These are phyloP conservation scores for Hansenula sp. DNA, from an alignment of 1,139 yeast species.

Conservation along the genomic window DNA sequence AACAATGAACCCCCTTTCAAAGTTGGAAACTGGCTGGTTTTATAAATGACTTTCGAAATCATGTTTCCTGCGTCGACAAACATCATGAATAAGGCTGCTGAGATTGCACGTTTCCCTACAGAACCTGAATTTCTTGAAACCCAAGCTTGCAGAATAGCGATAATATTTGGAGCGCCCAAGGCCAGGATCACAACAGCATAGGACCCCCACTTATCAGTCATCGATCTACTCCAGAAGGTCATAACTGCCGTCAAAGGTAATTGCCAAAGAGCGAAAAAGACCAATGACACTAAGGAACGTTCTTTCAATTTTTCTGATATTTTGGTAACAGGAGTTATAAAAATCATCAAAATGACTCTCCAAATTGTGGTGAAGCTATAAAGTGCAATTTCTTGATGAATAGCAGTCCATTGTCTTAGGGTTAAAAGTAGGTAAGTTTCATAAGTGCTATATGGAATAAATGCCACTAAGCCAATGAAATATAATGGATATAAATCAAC, in stretches of 20 bases:
- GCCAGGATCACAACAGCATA: slow-evolving; percentile 41
- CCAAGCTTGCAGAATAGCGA: slow-evolving; percentile 37
- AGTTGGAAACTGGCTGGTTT: not conserved
- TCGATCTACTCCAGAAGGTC: slow-evolving; percentile 46
- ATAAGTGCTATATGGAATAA: not conserved
- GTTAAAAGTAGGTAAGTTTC: not conserved
- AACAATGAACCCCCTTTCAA: not conserved
- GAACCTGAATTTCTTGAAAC: slow-evolving; percentile 54
- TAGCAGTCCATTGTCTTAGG: not conserved
- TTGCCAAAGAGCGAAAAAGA: slow-evolving; percentile 34
- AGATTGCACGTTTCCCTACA: slow-evolving; percentile 51
- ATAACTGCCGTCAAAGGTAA: slow-evolving; percentile 39
- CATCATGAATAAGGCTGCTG: slow-evolving; percentile 59
- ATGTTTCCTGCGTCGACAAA: slow-evolving; percentile 53
- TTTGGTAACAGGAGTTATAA: slow-evolving; percentile 28
- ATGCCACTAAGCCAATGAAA: slow-evolving; percentile 40
- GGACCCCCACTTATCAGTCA: slow-evolving; percentile 44
- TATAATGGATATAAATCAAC: slow-evolving; percentile 57
- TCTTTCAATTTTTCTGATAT: slow-evolving; percentile 37
- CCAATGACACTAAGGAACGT: slow-evolving; percentile 29
- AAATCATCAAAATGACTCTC: not conserved
- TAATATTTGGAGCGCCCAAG: slow-evolving; percentile 40
- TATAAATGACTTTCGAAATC: not conserved
- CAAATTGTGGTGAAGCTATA: not conserved
- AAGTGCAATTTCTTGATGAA: not conserved